Base-by-base conservation (phyloP, 768 basidiomycete genomes). In the Saitozyma sp. region DNA sequence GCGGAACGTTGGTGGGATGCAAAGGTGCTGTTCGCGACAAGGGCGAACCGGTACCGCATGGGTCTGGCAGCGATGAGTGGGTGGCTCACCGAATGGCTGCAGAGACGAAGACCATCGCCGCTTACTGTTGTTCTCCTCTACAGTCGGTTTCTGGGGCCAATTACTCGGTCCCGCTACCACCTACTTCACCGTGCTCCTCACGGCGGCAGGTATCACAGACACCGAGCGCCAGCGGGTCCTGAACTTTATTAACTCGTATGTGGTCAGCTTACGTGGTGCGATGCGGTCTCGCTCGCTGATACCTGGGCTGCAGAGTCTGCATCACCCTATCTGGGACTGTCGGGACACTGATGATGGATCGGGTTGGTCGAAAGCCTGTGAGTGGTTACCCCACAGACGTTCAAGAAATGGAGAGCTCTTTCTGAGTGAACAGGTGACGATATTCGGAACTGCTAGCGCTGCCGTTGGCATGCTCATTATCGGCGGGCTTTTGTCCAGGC, bases 1-100 rank as follows among this genome's bases (percentile, higher is more conserved):
- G 70, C 71, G 48, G 71, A 73, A 64, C 73, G 74, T 38, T 85
- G 82, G 81, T 86, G 85, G 85, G 84, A 85, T 69, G 85, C 84
- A 78, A 76, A 83, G 48, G 81, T 82, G 11, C 71, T 85, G 20
- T 85, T 86, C 78, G 80, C 76, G 46, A 83, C 81, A 41, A 74
- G 76, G 8, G 82, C 81, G 9, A 82, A 83, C 71, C 78, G 84
- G 55, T 83, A 83, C 70, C 79, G 84, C 17, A 80, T 83, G 19
- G 82, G 81, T 57, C 83, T 85, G 82, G 82, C 84, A 53, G 82
- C 84, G 58, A 75, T 85, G 43, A 84, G 29, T 29, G 29, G 29
- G 29, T 29, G 29, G 29, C 29, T 29, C 29, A 29, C 29, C 29
- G 29, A 29, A 29, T 29, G 29, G 29, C 29, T 29, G 29, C 29